Conservation (phyloP, 345 rosid species). For the Eucalyptus pumila region DNA sequence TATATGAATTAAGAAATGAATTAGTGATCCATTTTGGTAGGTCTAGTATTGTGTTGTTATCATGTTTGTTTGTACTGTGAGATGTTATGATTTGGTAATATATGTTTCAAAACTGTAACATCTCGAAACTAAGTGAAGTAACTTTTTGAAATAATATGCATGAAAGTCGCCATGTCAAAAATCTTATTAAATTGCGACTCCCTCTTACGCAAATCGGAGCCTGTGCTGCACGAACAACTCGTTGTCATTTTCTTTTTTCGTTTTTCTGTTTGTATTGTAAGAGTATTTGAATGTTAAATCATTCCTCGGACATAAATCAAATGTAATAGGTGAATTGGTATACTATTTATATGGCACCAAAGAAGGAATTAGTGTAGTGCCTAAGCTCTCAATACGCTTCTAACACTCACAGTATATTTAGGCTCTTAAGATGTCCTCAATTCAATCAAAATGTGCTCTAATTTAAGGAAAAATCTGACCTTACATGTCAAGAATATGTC, state of each 20-base stretch:
- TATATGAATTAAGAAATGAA: too few relatives aligned
- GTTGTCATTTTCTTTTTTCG: background rate
- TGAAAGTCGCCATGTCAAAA: background rate
- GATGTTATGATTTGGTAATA: background rate
- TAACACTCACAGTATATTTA: background rate
- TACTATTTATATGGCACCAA: background rate
- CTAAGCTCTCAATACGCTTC: background rate
- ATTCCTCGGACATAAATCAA: background rate
- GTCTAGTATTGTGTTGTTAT: too few relatives aligned
- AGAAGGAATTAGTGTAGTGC: background rate
- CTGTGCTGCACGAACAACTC: background rate
- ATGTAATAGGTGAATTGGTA: background rate
- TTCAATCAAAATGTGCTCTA: background rate
- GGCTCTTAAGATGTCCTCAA: background rate
- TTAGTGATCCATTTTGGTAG: background rate
- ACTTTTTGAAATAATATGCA: background rate
- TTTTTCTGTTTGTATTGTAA: background rate
- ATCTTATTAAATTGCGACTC: background rate
- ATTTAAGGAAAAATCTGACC: background rate
- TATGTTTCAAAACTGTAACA: background rate
- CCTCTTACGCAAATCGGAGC: background rate
- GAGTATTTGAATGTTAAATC: background rate
- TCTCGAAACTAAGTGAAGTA: background rate
- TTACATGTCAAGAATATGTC: background rate
- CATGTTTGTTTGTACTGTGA: background rate